These are phyloP conservation scores for Neospora caninum DNA, from an alignment of 169 alveolate species.

Conservation along the genomic window DNA sequence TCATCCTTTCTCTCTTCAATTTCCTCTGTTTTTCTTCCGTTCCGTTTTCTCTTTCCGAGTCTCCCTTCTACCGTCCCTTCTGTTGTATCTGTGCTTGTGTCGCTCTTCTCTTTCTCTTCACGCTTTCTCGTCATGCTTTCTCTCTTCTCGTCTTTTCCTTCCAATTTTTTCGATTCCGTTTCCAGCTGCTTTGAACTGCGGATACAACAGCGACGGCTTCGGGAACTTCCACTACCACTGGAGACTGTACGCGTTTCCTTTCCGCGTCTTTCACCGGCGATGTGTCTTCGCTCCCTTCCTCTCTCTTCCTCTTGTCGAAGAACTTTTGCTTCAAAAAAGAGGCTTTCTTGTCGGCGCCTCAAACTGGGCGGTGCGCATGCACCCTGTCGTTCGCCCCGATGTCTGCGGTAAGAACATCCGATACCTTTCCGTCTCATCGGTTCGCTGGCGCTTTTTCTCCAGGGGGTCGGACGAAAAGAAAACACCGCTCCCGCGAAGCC, in stretches of 20 bases:
- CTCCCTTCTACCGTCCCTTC: background rate
- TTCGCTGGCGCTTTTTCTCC: no score
- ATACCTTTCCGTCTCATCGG: no score
- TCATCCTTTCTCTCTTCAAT: no score
- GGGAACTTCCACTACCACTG: conserved; percentile 55
- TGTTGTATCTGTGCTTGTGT: background rate
- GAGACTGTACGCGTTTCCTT: conserved; percentile 55
- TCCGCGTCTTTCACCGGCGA: conserved; percentile 43
- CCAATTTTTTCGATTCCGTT: background rate
- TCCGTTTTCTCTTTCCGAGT: background rate
- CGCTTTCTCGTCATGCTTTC: background rate
- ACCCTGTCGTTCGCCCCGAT: conserved; percentile 18
- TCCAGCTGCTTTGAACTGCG: conserved; percentile 64
- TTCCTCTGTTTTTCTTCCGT: background rate
- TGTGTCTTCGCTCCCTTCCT: conserved; percentile 52
- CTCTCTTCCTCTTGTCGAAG: conserved; percentile 47
- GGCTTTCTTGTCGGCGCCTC: conserved; percentile 13
- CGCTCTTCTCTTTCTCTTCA: no score
- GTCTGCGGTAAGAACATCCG: background rate
- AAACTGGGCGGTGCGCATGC: conserved; percentile 38
- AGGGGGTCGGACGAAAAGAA: no score
- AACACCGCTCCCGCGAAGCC: no score
- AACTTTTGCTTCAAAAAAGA: conserved; percentile 49
- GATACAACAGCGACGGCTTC: conserved; percentile 63
- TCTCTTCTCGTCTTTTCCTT: background rate